A percentile compares a stretch with the other conserved stretches of the same genome.
Conservation (phyloP, 257 asterid species). For the Striga asiatica region DNA sequence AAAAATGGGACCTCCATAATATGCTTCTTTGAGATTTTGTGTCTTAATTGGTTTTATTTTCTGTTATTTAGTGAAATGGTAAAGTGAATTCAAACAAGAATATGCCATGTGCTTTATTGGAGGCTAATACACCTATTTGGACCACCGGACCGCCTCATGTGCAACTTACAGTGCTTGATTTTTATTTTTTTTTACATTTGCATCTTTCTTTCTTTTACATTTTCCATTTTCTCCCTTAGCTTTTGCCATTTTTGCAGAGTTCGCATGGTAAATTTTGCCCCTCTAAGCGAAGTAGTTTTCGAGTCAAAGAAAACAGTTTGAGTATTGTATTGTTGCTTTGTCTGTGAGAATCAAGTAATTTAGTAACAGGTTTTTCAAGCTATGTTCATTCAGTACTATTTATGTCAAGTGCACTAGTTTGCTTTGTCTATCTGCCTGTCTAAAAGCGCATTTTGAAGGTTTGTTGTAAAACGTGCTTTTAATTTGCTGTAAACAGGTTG, state of each 20-base stretch:
- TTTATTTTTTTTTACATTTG: background rate
- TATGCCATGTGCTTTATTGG: slow-evolving; percentile 35
- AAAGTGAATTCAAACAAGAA: slow-evolving; percentile 27
- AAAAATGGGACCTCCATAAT: slow-evolving; percentile 33
- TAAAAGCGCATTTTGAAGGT: background rate
- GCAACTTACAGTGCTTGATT: slow-evolving; percentile 31
- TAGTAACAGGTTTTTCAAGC: background rate
- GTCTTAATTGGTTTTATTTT: slow-evolving; percentile 13
- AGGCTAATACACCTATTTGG: slow-evolving; percentile 17
- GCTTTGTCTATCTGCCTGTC: background rate
- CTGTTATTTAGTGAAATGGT: slow-evolving; percentile 23
- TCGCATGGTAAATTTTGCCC: background rate
- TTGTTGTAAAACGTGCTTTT: no score
- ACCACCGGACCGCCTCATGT: slow-evolving; percentile 75
- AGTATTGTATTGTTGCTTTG: slow-evolving; percentile 4
- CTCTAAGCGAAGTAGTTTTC: background rate
- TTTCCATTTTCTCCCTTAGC: background rate
- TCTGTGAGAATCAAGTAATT: background rate
- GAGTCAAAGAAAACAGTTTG: background rate
- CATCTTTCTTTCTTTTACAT: no score
- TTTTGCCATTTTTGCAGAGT: background rate
- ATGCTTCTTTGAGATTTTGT: slow-evolving; percentile 7
- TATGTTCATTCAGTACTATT: no score
- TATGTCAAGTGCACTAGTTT: slow-evolving; percentile 13
- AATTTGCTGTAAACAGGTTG: no score